A percentile compares a stretch with the other conserved stretches of the same genome.
Evolutionary conservation across 192 early-diverging fungal genomes (phyloP).

Genomic region (Lobulomyces angularis): DNA sequence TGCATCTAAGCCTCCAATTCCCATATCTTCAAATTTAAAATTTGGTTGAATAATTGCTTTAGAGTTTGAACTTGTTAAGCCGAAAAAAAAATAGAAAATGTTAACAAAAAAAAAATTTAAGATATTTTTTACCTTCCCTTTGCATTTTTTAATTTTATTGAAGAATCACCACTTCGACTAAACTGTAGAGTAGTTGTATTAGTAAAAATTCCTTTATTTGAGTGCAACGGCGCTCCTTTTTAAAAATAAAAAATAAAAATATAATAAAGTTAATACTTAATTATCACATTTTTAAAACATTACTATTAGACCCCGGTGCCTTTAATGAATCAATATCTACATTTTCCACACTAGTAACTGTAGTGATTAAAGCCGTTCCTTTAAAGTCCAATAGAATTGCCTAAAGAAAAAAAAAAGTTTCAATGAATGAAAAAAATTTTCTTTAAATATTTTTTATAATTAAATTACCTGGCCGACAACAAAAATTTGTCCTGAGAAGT

Average conservation of each 20-base stretch:
- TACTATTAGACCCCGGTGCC: conserved; percentile 1
- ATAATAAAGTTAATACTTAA: conserved; percentile 15
- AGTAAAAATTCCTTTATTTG: conserved; percentile 58
- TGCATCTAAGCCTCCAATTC: conserved; percentile 90
- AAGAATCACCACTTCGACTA: conserved; percentile 55
- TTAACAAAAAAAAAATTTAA: conserved; percentile 6
- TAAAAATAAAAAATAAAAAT: conserved; percentile 4
- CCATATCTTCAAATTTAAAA: conserved; percentile 95
- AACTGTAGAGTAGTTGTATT: conserved; percentile 58
- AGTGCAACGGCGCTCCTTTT: background rate
- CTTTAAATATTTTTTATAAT: too few species aligned
- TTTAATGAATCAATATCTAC: conserved; percentile 44
- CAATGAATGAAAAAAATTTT: background rate
- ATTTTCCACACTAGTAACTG: conserved; percentile 33
- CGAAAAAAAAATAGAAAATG: conserved; percentile 1
- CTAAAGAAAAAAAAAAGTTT: conserved; percentile 3
- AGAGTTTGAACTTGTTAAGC: conserved; percentile 33
- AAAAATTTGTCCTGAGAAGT: conserved; percentile 74
- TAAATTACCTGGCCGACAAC: conserved; percentile 49
- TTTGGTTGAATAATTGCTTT: conserved; percentile 79
- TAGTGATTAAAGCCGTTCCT: conserved; percentile 49
- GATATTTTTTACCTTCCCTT: conserved; percentile 25
- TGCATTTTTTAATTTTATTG: conserved; percentile 60
- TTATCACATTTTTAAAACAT: conserved; percentile 10
- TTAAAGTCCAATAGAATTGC: conserved; percentile 69